Percentiles rank a stretch among this genome's conserved stretches.
phyloP scores from a whole-genome alignment of 2,329 filamentous ascomycete species.

The Colletotrichum melonis region DNA sequence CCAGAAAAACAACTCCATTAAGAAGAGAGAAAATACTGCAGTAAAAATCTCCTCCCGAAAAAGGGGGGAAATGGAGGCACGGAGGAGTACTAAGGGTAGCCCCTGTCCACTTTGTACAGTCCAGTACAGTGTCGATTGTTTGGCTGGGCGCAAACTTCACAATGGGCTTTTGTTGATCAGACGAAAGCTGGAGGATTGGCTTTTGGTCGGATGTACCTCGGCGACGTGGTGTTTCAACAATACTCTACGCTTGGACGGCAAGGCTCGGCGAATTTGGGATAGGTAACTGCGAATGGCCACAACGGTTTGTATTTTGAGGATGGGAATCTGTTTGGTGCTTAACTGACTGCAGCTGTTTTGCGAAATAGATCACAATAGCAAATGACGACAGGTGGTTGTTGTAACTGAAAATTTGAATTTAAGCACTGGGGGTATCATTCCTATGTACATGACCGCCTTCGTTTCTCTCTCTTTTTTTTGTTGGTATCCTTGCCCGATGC shows the following conservation, averaged over 20 bases:
- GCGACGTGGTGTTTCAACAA: background rate
- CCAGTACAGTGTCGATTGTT: background rate
- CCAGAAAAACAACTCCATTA: background rate
- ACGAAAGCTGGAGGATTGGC: background rate
- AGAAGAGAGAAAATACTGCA: background rate
- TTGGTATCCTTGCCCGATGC: constrained; percentile 11
- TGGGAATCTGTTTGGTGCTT: background rate
- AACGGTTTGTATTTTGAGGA: background rate
- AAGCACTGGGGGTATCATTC: constrained; percentile 35
- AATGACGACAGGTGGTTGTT: background rate
- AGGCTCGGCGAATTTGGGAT: background rate
- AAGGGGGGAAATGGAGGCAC: background rate
- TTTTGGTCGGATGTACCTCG: background rate
- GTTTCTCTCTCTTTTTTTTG: background rate
- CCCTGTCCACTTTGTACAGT: background rate
- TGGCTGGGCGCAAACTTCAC: no score
- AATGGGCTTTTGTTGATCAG: background rate
- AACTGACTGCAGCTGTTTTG: no score
- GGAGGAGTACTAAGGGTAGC: background rate
- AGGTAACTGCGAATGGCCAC: background rate
- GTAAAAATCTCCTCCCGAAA: background rate
- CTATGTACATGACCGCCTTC: constrained; percentile 28
- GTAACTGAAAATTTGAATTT: constrained; percentile 15
- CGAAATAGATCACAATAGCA: no score
- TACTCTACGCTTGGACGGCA: background rate